Evolutionary conservation across 106 monocot species (phyloP).

Genomic region (Acorus gramineus): DNA sequence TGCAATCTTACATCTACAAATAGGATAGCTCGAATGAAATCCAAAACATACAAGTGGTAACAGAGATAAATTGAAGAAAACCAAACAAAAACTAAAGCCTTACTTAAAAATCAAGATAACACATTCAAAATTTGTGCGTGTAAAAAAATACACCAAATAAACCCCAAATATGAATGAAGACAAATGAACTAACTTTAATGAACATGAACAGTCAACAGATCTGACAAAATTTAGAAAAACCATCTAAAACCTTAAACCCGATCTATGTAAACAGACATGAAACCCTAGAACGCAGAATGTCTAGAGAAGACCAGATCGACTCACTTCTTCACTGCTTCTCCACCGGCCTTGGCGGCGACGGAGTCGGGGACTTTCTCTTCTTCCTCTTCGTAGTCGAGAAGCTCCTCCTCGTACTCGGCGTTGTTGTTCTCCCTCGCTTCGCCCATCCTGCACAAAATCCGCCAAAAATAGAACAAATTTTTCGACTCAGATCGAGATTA

Average conservation of each 20-base stretch:
- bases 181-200: not conserved
- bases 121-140: too few species aligned
- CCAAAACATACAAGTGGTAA: too few species aligned
- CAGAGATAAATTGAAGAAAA: too few species aligned
- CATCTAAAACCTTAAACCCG: too few species aligned
- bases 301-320: not conserved
- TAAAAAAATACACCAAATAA: too few species aligned
- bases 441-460: slow-evolving; percentile 46
- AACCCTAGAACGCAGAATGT: not conserved
- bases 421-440: slow-evolving; percentile 64
- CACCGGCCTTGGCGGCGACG: slow-evolving; percentile 40
- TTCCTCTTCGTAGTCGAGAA: slow-evolving; percentile 94
- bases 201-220: not conserved
- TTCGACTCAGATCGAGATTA: too few species aligned
- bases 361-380: slow-evolving; percentile 74
- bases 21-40: too few species aligned
- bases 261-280: not conserved
- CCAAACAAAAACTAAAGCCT: too few species aligned
- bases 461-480: not conserved
- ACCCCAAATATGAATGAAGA: not conserved
- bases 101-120: too few species aligned
- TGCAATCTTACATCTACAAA: too few species aligned
- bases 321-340: slow-evolving; percentile 74
- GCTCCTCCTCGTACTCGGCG: slow-evolving; percentile 86
- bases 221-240: not conserved